Evolutionary conservation across 1,139 yeast genomes (phyloP).

Genomic region (Taphrina confusa): DNA sequence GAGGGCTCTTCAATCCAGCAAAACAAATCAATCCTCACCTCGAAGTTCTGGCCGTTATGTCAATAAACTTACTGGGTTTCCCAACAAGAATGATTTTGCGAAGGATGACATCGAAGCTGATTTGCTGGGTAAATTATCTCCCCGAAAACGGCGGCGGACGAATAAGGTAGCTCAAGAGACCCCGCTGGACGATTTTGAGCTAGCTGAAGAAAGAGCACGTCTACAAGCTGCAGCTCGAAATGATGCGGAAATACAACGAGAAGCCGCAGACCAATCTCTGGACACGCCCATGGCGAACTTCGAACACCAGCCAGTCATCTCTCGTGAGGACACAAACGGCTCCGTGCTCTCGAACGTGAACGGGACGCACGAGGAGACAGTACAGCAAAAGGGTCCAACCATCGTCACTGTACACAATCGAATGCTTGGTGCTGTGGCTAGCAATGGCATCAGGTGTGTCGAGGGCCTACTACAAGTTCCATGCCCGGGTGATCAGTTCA

Average conservation of each 20-base stretch:
- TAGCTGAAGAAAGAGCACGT: constrained; percentile 1
- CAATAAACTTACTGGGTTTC: neutral
- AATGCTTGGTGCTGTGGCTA: neutral
- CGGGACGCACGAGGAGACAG: neutral
- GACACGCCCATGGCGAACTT: neutral
- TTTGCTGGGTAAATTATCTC: neutral
- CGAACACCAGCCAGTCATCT: neutral
- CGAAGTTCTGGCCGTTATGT: neutral
- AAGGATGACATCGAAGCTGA: neutral
- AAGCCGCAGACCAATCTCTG: neutral
- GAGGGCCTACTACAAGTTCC: neutral
- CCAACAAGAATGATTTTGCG: constrained; percentile 5
- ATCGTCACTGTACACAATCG: neutral
- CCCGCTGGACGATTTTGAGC: constrained; percentile 14
- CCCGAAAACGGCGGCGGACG: constrained; percentile 4
- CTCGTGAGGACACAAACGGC: constrained; percentile 5
- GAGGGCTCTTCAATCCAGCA: neutral
- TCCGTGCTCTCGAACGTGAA: neutral
- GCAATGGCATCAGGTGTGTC: neutral
- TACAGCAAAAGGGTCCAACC: neutral
- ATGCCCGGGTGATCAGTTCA: neutral
- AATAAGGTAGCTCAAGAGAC: neutral
- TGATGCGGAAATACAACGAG: neutral
- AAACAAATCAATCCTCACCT: neutral
- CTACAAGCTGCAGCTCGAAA: neutral